A percentile compares a stretch with the other conserved stretches of the same genome.
These are phyloP conservation scores for Penicillium sp. DNA, from an alignment of 2,329 filamentous ascomycete genomes.

Conservation along the genomic window DNA sequence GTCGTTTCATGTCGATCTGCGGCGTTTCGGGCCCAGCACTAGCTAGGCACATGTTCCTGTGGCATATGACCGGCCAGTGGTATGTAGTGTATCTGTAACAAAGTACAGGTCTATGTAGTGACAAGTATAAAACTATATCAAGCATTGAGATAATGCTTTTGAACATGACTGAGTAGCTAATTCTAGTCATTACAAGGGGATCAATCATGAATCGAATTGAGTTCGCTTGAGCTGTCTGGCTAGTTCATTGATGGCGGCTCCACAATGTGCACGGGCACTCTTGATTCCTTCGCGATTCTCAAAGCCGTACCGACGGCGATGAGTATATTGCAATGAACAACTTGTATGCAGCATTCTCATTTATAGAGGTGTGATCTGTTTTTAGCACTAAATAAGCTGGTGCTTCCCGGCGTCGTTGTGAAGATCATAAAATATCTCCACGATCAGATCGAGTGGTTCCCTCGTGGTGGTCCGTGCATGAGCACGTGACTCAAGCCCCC, in stretches of 20 bases:
- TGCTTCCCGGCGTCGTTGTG: not conserved
- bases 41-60: not conserved
- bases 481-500: slow-evolving; percentile 8
- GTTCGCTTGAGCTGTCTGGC: not conserved
- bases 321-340: not conserved
- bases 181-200: not conserved
- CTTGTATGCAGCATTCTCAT: not conserved
- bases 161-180: not conserved
- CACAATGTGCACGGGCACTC: not conserved
- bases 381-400: too few relatives aligned
- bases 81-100: not conserved
- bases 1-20: not conserved
- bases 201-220: not conserved
- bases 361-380: too few relatives aligned
- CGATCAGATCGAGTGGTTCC: not conserved
- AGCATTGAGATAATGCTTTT: not conserved
- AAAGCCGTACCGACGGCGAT: not conserved
- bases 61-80: not conserved
- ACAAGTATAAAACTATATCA: not conserved
- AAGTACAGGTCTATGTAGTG: not conserved
- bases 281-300: not conserved
- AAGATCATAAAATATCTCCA: not conserved
- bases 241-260: not conserved
- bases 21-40: not conserved
- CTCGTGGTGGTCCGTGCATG: slow-evolving; percentile 10